Base-by-base conservation (phyloP, 2,329 filamentous ascomycete genomes). In the Botrytis medusae region DNA sequence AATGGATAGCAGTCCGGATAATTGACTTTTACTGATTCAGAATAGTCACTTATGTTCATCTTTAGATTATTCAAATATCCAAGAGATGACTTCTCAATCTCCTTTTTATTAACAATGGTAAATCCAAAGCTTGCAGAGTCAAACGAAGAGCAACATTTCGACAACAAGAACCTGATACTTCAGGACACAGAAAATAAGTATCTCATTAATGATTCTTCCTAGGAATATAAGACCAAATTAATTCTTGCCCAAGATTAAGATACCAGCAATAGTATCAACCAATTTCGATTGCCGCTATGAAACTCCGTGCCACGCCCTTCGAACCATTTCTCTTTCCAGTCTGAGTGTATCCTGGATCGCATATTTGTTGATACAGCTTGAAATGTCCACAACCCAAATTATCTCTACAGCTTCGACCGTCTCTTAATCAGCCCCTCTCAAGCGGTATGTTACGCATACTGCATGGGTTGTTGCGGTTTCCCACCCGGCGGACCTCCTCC, bases 391-490 rank as follows among this genome's bases (percentile, higher is more conserved):
- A 51, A 42, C 22, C 1, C 25, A 12, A n/a, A 34, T 48, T 57
- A 34, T 18, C 25, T 32, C 10, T 42, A 18, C 2, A 40, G 6
- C 5, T 40, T 32, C 10, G 20, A 4, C 32, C 10, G 1, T 44
- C n/a, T 42, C 25, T 32, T 42, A 42, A 7, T 14, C 32, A 8
- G 1, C 10, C 54, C 18, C 62, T 22, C 32, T 42, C 18, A 42
- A 20, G 29, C 10, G 20, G 32, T 63, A 34, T 25, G 44, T 77
- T 72, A 81, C 67, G 76, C 74, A 67, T 81, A 81, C 64, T 79
- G 78, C 79, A 81, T 81, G 69, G 77, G 77, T 62, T 79, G 76
- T 64, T 76, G 77, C 32, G 72, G 77, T 72, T 79, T 78, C 12
- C 75, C 75, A 54, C 74, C 75, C 16, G 76, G 77, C 4, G 71